These are phyloP conservation scores for Aschersonia sp. DNA, from an alignment of 2,329 filamentous ascomycete genomes.

Conservation along the genomic window DNA sequence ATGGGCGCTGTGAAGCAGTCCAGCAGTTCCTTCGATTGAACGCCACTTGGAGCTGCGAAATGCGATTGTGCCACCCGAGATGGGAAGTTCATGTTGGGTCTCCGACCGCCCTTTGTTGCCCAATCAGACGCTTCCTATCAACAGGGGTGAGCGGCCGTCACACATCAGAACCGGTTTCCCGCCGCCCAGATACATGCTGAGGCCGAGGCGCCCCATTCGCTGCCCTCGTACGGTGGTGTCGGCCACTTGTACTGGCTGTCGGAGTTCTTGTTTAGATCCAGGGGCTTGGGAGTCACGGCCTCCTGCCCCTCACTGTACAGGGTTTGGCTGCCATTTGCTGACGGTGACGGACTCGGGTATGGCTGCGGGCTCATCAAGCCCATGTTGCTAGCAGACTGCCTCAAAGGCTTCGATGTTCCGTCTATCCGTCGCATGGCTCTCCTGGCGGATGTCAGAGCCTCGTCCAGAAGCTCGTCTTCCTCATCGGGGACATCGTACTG, in stretches of 20 bases:
- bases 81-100: no score
- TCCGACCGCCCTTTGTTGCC: no score
- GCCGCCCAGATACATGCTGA: constrained; percentile 69
- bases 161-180: constrained; percentile 40
- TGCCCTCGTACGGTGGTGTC: constrained; percentile 87
- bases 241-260: constrained; percentile 61
- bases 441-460: constrained; percentile 67
- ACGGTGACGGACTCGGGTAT: constrained; percentile 57
- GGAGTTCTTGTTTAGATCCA: constrained; percentile 50
- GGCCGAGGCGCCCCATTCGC: constrained; percentile 77
- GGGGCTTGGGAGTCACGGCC: constrained; percentile 50
- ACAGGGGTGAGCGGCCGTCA: no score
- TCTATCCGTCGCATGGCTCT: constrained; percentile 60
- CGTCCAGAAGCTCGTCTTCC: constrained; percentile 88
- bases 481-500: constrained; percentile 92
- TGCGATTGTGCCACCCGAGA: no score
- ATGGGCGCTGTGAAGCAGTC: no score
- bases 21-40: no score
- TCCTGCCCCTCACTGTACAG: constrained; percentile 56
- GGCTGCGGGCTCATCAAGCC: constrained; percentile 35
- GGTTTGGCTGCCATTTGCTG: constrained; percentile 66
- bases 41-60: no score
- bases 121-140: no score
- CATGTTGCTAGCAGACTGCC: constrained; percentile 51
- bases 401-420: constrained; percentile 28